These are phyloP conservation scores for Psidium guajava DNA, from an alignment of 345 rosid genomes.

Conservation along the genomic window DNA sequence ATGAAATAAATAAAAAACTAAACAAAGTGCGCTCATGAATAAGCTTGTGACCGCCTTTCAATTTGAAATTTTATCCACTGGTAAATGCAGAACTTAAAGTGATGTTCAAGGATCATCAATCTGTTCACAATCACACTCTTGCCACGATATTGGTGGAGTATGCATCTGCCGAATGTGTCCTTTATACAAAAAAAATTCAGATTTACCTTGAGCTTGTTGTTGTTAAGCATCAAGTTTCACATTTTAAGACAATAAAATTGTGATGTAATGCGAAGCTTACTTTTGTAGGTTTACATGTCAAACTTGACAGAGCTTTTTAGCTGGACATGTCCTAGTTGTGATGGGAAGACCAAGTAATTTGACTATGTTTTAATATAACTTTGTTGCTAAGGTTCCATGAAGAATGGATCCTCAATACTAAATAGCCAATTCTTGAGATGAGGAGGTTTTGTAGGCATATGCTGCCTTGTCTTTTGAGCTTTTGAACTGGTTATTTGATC, in stretches of 20 bases:
- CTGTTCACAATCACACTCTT: no score
- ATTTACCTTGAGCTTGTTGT: not conserved
- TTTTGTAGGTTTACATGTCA: not conserved
- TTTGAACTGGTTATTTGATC: no score
- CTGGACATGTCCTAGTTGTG: not conserved
- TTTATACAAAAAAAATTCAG: rapidly evolving
- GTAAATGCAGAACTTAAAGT: no score
- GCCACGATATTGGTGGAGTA: no score
- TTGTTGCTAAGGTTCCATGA: not conserved
- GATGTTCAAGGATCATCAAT: no score
- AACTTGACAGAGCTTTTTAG: not conserved
- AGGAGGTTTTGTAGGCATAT: not conserved
- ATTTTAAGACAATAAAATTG: no score
- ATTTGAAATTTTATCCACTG: no score
- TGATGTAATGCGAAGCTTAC: not conserved
- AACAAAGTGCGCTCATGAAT: no score
- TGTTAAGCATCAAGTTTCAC: not conserved
- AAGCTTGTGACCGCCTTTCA: no score
- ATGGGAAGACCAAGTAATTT: not conserved
- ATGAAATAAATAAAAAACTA: no score
- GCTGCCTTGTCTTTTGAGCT: not conserved
- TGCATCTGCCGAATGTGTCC: no score
- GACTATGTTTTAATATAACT: no score
- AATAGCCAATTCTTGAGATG: not conserved
- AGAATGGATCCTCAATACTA: not conserved